Evolutionary conservation across 2,329 filamentous ascomycete genomes (phyloP).

Genomic region (Ophiostoma fasciatum): DNA sequence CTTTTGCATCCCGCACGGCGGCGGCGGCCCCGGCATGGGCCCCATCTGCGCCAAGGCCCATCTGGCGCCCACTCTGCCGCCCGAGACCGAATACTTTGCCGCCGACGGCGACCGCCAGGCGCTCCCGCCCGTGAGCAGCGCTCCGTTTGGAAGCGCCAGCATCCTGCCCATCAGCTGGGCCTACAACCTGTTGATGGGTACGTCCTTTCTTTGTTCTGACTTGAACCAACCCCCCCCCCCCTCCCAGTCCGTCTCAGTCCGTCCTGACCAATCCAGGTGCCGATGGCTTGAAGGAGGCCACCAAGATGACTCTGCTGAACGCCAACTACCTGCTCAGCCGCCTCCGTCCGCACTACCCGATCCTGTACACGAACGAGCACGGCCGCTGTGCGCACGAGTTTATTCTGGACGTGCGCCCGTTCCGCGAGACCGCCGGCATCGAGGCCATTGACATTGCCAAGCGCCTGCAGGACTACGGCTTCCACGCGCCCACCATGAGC

Average conservation of each 20-base stretch:
- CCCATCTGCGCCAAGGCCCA: slow-evolving; percentile 85
- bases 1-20: slow-evolving; percentile 94
- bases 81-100: slow-evolving; percentile 12
- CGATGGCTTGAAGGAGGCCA: slow-evolving; percentile 72
- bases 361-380: slow-evolving; percentile 84
- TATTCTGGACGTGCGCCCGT: slow-evolving; percentile 77
- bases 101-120: slow-evolving; percentile 6
- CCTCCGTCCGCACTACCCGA: slow-evolving; percentile 71
- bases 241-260: too few species aligned
- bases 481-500: slow-evolving; percentile 91
- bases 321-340: slow-evolving; percentile 92
- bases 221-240: too few species aligned
- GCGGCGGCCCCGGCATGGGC: slow-evolving; percentile 83
- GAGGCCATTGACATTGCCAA: slow-evolving; percentile 95
- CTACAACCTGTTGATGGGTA: slow-evolving; percentile 89
- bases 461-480: slow-evolving; percentile 91
- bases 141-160: slow-evolving; percentile 74
- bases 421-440: slow-evolving; percentile 68
- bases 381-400: slow-evolving; percentile 93
- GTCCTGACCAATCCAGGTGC: slow-evolving; percentile 26
- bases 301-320: slow-evolving; percentile 84
- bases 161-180: slow-evolving; percentile 92
- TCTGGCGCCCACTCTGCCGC: slow-evolving; percentile 59
- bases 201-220: slow-evolving; percentile 2
- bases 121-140: slow-evolving; percentile 54